A percentile compares a stretch with the other conserved stretches of the same genome.
Conservation (phyloP, 805 yeast genomes). For the Metschnikowia lunata region DNA sequence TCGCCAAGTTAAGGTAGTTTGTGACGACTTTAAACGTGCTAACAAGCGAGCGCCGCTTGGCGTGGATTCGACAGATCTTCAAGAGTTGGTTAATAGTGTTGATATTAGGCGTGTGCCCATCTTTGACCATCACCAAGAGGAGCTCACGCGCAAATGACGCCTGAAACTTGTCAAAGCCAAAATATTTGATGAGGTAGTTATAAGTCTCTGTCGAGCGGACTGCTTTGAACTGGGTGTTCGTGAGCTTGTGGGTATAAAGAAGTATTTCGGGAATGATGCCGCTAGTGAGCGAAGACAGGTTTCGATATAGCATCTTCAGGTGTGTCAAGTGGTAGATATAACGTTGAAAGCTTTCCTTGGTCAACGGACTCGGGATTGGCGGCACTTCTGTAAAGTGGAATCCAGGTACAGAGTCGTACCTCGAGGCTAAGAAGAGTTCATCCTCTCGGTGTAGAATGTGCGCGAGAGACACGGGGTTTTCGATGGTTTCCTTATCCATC, state of each 20-base stretch:
- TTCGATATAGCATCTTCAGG: slow-evolving; percentile 26
- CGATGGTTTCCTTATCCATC: slow-evolving; percentile 16
- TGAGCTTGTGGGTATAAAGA: slow-evolving; percentile 34
- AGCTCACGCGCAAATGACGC: slow-evolving; percentile 37
- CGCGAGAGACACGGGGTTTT: slow-evolving; percentile 10
- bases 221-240: slow-evolving; percentile 26
- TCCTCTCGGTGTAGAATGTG: slow-evolving; percentile 22
- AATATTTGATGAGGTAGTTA: slow-evolving; percentile 37
- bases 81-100: slow-evolving; percentile 38
- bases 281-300: slow-evolving; percentile 28
- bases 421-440: slow-evolving; percentile 10
- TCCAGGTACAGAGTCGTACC: slow-evolving; percentile 14
- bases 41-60: slow-evolving; percentile 27
- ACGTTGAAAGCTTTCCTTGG: slow-evolving; percentile 26
- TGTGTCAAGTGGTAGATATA: slow-evolving; percentile 38
- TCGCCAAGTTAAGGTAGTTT: slow-evolving; percentile 28
- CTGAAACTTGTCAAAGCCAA: slow-evolving; percentile 39
- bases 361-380: slow-evolving; percentile 26
- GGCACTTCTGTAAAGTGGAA: slow-evolving; percentile 31
- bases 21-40: slow-evolving; percentile 30
- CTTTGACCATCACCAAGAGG: slow-evolving; percentile 38
- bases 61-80: slow-evolving; percentile 28
- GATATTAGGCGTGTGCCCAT: slow-evolving; percentile 37
- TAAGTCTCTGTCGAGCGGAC: slow-evolving; percentile 34
- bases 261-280: slow-evolving; percentile 38